Conservation (phyloP, 495 filamentous ascomycete genomes). For the Aspergillus leporis region DNA sequence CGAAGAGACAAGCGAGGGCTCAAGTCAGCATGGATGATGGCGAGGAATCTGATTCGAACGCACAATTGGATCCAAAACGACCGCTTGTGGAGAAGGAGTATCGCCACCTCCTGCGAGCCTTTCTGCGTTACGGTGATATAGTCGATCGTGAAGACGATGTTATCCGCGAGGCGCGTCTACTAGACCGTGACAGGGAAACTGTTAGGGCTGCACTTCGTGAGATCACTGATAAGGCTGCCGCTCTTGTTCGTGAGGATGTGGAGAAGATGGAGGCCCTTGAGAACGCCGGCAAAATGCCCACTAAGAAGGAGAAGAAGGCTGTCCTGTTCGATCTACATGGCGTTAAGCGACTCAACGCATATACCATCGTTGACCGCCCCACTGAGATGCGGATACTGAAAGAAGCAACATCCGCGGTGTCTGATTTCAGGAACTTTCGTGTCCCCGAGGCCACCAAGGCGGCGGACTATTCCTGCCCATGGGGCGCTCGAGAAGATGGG, state of each 20-base stretch:
- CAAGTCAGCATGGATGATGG: slow-evolving; percentile 62
- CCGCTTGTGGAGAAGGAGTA: slow-evolving; percentile 88
- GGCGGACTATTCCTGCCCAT: slow-evolving; percentile 81
- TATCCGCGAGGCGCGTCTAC: slow-evolving; percentile 77
- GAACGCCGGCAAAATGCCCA: slow-evolving; percentile 69
- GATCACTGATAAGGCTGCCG: slow-evolving; percentile 68
- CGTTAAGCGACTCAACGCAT: slow-evolving; percentile 90
- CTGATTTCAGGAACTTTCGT: slow-evolving; percentile 75
- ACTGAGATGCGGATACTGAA: slow-evolving; percentile 83
- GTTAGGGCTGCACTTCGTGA: slow-evolving; percentile 70
- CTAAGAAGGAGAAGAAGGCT: slow-evolving; percentile 96
- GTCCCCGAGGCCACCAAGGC: slow-evolving; percentile 89
- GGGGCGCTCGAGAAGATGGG: slow-evolving; percentile 90
- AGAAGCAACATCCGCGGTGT: slow-evolving; percentile 60
- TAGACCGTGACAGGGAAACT: slow-evolving; percentile 74
- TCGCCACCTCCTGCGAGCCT: slow-evolving; percentile 83
- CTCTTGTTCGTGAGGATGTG: slow-evolving; percentile 68
- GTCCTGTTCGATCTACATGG: slow-evolving; percentile 91
- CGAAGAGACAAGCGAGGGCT: slow-evolving; percentile 87
- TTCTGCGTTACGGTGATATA: slow-evolving; percentile 83
- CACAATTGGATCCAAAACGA: slow-evolving; percentile 75
- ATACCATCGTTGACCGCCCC: slow-evolving; percentile 87
- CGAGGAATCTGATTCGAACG: slow-evolving; percentile 57
- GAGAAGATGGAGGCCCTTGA: slow-evolving; percentile 60
- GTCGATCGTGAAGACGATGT: slow-evolving; percentile 85